phyloP scores from a whole-genome alignment of 495 filamentous ascomycete species.

The Clohesyomyces aquaticus region DNA sequence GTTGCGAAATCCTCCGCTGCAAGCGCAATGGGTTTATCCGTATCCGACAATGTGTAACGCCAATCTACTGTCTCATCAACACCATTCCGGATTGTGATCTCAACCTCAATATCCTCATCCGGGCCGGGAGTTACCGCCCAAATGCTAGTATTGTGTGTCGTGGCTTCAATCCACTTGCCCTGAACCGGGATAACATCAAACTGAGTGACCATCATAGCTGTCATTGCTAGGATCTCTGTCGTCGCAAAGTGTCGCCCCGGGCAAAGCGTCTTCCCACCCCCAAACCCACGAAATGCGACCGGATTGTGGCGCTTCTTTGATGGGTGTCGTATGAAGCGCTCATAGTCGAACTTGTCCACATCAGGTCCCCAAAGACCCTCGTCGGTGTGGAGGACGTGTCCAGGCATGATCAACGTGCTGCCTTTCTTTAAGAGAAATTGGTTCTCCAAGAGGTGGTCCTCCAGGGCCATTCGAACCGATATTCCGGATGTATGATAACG shows the following conservation, averaged over 20 bases:
- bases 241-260: constrained; percentile 38
- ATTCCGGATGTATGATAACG: constrained; percentile 5
- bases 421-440: constrained; percentile 26
- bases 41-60: constrained; percentile 8
- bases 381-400: constrained; percentile 14
- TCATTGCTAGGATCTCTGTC: constrained; percentile 25
- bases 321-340: constrained; percentile 16
- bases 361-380: constrained; percentile 23
- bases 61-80: constrained; percentile 3
- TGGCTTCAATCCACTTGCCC: constrained; percentile 4
- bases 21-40: constrained; percentile 18
- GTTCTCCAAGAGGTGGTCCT: constrained; percentile 15
- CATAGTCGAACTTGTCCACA: constrained; percentile 12
- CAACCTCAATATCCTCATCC: constrained; percentile 10
- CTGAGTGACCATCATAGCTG: constrained; percentile 20
- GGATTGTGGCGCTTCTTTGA: constrained; percentile 1
- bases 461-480: constrained; percentile 19
- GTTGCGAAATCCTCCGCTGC: constrained; percentile 20
- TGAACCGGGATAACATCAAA: constrained; percentile 20
- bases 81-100: neutral
- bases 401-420: constrained; percentile 26
- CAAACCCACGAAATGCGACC: constrained; percentile 29
- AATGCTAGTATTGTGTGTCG: neutral
- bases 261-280: constrained; percentile 33
- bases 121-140: constrained; percentile 5